Conservation (phyloP, 768 basidiomycete species). For the Hygrocybe punicea region DNA sequence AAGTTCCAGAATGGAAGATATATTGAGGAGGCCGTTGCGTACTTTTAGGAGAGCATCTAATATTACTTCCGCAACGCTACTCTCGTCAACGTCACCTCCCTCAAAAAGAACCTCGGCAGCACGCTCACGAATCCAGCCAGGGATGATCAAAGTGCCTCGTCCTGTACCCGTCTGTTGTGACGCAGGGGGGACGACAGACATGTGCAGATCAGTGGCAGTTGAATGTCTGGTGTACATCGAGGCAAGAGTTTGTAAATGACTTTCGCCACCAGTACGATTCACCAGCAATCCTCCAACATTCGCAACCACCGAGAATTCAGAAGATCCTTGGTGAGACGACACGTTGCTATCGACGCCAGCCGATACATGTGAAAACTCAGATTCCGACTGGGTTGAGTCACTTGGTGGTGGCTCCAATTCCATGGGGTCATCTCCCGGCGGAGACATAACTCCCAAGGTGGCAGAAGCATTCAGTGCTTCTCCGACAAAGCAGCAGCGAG, state of each 20-base stretch:
- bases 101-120: constrained; percentile 90
- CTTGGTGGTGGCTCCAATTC: constrained; percentile 45
- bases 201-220: constrained; percentile 68
- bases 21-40: constrained; percentile 12
- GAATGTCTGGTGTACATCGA: constrained; percentile 73
- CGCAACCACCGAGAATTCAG: constrained; percentile 59
- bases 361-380: constrained; percentile 51
- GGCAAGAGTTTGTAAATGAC: constrained; percentile 60
- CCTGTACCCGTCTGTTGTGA: constrained; percentile 70
- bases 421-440: constrained; percentile 34
- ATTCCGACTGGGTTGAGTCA: constrained; percentile 63
- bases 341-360: constrained; percentile 46
- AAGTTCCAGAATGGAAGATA: background rate
- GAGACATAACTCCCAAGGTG: constrained; percentile 33
- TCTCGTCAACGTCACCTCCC: constrained; percentile 84
- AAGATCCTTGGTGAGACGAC: constrained; percentile 50
- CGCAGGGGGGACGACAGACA: constrained; percentile 64
- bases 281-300: constrained; percentile 35
- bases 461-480: constrained; percentile 45
- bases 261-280: constrained; percentile 41
- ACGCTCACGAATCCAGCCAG: constrained; percentile 93
- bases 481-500: constrained; percentile 86
- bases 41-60: constrained; percentile 80
- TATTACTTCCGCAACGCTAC: constrained; percentile 77
- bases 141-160: constrained; percentile 74